These are phyloP conservation scores for Hippophae tibetana DNA, from an alignment of 306 rosid genomes.

Conservation along the genomic window DNA sequence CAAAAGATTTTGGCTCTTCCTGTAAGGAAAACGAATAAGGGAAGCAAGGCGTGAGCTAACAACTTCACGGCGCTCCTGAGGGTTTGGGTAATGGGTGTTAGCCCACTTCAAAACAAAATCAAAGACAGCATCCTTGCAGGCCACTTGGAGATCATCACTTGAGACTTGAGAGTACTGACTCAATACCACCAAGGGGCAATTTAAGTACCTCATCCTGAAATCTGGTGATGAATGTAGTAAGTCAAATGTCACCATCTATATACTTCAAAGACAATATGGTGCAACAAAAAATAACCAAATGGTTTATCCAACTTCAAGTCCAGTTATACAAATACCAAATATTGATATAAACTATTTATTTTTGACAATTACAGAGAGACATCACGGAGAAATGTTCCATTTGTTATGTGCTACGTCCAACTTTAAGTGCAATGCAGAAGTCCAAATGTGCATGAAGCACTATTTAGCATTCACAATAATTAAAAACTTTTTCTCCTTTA, in stretches of 20 bases:
- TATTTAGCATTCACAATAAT: no score
- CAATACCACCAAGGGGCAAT: conserved; percentile 45
- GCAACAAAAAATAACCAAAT: neutral
- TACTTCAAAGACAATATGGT: neutral
- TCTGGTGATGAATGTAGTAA: conserved; percentile 16
- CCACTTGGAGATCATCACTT: conserved; percentile 30
- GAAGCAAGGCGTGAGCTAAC: conserved; percentile 29
- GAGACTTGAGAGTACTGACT: conserved; percentile 34
- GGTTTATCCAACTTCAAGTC: neutral
- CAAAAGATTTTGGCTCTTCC: conserved; percentile 38
- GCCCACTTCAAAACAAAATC: conserved; percentile 42
- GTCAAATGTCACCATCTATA: neutral
- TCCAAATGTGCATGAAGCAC: no score
- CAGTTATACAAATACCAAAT: no score
- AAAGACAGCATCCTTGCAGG: conserved; percentile 37
- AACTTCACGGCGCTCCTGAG: conserved; percentile 26
- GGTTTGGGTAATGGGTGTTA: conserved; percentile 27
- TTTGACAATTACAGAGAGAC: no score
- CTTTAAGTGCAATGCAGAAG: no score
- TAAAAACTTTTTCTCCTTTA: no score
- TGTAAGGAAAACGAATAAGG: conserved; percentile 42
- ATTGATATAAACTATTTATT: no score
- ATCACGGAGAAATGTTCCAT: no score
- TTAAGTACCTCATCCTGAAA: conserved; percentile 31
- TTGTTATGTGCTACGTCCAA: no score